Evolutionary conservation across 2,329 filamentous ascomycete species (phyloP).

Genomic region (Pseudogymnoascus sp.): DNA sequence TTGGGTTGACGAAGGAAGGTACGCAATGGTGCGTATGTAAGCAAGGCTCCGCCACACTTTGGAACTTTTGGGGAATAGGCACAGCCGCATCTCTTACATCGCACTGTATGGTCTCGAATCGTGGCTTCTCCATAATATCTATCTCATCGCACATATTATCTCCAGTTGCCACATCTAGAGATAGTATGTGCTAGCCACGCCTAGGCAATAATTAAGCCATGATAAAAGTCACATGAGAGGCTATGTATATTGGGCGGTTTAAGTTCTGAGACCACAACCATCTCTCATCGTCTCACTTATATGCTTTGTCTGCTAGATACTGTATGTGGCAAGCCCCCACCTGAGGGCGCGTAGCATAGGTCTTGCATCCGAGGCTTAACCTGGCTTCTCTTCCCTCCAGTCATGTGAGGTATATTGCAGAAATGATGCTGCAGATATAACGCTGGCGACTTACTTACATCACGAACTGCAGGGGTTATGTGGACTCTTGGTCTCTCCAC

Average conservation of each 20-base stretch:
- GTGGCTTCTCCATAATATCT: not conserved
- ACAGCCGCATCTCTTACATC: not conserved
- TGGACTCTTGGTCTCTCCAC: not conserved
- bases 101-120: not conserved
- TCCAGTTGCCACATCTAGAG: not conserved
- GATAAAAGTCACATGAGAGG: not conserved
- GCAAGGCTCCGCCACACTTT: constrained; percentile 9
- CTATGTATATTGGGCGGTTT: not conserved
- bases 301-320: too few species aligned
- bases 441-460: not conserved
- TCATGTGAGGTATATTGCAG: not conserved
- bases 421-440: not conserved
- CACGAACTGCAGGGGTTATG: not conserved
- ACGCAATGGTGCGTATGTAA: constrained; percentile 7
- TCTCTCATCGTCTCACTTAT: not conserved
- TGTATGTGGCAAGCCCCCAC: not conserved
- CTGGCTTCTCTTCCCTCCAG: too few species aligned
- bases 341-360: too few species aligned
- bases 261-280: not conserved
- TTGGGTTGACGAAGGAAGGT: not conserved
- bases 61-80: not conserved
- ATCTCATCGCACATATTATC: too few species aligned
- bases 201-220: not conserved
- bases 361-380: too few species aligned
- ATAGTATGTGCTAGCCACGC: not conserved